A percentile compares a stretch with the other conserved stretches of the same genome.
phyloP scores from a whole-genome alignment of 306 rosid genomes.

The Coriaria nepalensis region DNA sequence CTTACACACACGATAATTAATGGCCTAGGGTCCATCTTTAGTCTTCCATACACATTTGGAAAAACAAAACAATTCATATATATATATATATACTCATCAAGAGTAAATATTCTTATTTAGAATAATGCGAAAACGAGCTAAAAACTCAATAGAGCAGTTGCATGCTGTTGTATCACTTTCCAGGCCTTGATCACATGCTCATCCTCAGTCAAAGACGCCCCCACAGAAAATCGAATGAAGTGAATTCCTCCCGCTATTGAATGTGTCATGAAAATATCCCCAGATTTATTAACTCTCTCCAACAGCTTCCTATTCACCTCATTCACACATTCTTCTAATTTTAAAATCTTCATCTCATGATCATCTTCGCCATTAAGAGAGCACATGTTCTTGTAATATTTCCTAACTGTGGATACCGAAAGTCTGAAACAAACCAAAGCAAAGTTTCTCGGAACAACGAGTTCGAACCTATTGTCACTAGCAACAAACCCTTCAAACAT shows the following conservation, averaged over 20 bases:
- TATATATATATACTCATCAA: too few relatives aligned
- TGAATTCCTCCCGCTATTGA: conserved; percentile 19
- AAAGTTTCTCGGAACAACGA: conserved; percentile 16
- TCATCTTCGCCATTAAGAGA: not conserved
- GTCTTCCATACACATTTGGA: too few relatives aligned
- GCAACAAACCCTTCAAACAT: conserved; percentile 16
- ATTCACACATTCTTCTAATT: not conserved
- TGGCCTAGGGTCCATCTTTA: too few relatives aligned
- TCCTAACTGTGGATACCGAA: not conserved
- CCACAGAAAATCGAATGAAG: conserved; percentile 26
- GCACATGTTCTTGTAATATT: too few relatives aligned
- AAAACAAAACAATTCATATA: too few relatives aligned
- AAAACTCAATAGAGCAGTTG: conserved; percentile 1
- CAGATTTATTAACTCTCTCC: conserved; percentile 27
- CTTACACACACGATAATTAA: too few relatives aligned
- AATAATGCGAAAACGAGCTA: too few relatives aligned
- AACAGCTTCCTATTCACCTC: conserved; percentile 20
- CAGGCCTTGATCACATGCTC: conserved; percentile 26
- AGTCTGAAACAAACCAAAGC: conserved; percentile 22
- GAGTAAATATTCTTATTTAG: too few relatives aligned
- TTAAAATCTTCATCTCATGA: not conserved
- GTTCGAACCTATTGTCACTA: conserved; percentile 16
- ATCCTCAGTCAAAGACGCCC: conserved; percentile 37
- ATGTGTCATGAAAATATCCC: conserved; percentile 28
- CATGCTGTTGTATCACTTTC: conserved; percentile 35